phyloP scores from a whole-genome alignment of 495 filamentous ascomycete species.

The Penicillium paxilli region DNA sequence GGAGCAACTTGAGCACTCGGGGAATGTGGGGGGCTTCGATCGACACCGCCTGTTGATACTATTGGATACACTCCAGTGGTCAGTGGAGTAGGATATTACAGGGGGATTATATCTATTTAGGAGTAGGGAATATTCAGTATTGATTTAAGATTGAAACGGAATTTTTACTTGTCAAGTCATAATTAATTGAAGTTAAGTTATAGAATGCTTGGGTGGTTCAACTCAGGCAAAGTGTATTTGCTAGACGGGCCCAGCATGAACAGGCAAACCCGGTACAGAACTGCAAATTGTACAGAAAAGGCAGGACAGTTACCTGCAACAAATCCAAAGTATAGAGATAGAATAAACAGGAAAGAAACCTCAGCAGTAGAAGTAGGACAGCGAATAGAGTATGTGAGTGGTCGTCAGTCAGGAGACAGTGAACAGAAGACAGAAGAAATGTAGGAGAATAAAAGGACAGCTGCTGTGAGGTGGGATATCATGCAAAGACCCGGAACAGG shows the following conservation, averaged over 20 bases:
- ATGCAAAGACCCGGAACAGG: constrained; percentile 20
- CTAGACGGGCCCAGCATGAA: not conserved
- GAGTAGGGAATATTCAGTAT: not conserved
- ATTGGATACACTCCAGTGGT: not conserved
- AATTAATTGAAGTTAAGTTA: too few species aligned
- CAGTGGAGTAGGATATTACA: not conserved
- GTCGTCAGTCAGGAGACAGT: not conserved
- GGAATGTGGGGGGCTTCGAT: constrained; percentile 25
- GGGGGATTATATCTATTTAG: not conserved
- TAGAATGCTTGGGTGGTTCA: not conserved
- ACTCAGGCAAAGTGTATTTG: not conserved
- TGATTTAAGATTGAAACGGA: not conserved
- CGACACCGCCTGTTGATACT: constrained; percentile 28
- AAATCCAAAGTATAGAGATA: not conserved
- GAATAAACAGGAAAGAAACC: not conserved
- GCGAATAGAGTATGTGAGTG: not conserved
- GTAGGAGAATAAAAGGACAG: constrained; percentile 4
- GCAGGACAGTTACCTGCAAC: not conserved
- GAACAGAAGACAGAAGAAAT: constrained; percentile 3
- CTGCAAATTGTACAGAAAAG: not conserved
- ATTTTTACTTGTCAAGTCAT: not conserved
- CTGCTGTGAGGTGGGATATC: constrained; percentile 31
- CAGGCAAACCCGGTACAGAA: not conserved
- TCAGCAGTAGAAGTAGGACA: not conserved
- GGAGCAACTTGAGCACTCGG: constrained; percentile 20